phyloP scores from a whole-genome alignment of 1,284 basidiomycete genomes.

The Veloporphyrellus conicus region DNA sequence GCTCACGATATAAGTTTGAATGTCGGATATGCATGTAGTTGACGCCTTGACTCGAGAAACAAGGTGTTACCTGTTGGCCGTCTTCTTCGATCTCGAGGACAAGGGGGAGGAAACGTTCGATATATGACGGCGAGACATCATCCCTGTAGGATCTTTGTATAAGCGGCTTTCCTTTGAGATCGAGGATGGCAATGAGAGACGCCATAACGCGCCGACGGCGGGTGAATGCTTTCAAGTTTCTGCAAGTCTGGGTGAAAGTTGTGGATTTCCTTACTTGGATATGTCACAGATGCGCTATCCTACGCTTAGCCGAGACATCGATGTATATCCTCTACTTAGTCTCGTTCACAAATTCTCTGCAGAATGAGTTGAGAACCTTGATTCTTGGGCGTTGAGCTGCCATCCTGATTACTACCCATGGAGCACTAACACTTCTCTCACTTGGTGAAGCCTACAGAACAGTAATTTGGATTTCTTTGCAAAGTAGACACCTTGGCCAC shows the following conservation, averaged over 20 bases:
- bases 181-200: slow-evolving; percentile 86
- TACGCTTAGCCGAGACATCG: no score
- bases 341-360: no score
- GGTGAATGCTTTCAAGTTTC: not conserved
- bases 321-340: no score
- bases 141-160: slow-evolving; percentile 98
- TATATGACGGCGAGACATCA: slow-evolving; percentile 84
- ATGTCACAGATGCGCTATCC: not conserved
- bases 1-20: slow-evolving; percentile 92
- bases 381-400: no score
- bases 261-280: slow-evolving; percentile 16
- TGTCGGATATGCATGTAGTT: slow-evolving; percentile 99
- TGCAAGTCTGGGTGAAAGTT: not conserved
- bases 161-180: slow-evolving; percentile 97
- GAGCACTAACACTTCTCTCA: no score
- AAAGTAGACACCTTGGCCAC: no score
- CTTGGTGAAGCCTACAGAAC: no score
- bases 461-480: no score
- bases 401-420: no score
- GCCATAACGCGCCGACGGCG: slow-evolving; percentile 39
- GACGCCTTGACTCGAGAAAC: slow-evolving; percentile 89
- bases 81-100: slow-evolving; percentile 98
- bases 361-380: no score
- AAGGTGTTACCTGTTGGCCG: slow-evolving; percentile 89
- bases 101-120: slow-evolving; percentile 93